Evolutionary conservation across 306 rosid genomes (phyloP).

Genomic region (Gastrolobium villosum): DNA sequence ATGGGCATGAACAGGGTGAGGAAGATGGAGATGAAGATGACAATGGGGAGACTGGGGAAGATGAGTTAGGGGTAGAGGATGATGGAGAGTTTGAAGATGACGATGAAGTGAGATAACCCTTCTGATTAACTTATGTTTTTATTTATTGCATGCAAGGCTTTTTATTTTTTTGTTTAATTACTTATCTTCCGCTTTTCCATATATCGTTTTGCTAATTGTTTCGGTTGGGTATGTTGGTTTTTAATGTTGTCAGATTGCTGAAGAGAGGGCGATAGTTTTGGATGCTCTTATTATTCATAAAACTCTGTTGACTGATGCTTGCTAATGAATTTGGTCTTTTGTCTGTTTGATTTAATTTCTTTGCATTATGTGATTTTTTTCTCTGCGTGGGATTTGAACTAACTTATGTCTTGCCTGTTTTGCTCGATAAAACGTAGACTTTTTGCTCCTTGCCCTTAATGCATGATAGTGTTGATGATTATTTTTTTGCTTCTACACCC

Average conservation of each 20-base stretch:
- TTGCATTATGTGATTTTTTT: neutral
- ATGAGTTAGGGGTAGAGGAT: slow-evolving; percentile 67
- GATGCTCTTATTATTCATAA: neutral
- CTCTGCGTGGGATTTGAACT: neutral
- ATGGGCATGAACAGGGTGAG: slow-evolving; percentile 95
- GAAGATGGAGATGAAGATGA: slow-evolving; percentile 88
- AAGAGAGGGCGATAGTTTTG: neutral
- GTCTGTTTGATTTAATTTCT: neutral
- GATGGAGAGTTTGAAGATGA: slow-evolving; percentile 80
- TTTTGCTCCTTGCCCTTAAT: neutral
- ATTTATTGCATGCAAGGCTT: slow-evolving; percentile 26
- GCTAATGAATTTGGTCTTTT: slow-evolving; percentile 7
- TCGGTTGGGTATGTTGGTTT: slow-evolving; percentile 16
- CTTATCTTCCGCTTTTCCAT: neutral
- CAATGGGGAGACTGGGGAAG: slow-evolving; percentile 89
- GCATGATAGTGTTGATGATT: neutral
- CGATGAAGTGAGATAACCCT: slow-evolving; percentile 80
- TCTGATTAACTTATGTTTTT: neutral
- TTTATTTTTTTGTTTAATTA: neutral
- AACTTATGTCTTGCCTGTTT: neutral
- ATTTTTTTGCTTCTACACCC: neutral
- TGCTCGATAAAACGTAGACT: neutral
- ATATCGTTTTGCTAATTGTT: neutral
- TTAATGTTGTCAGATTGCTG: slow-evolving; percentile 38
- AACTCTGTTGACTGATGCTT: slow-evolving; percentile 30